Evolutionary conservation across 2,329 filamentous ascomycete genomes (phyloP).

Genomic region (Xylariaceae sp.): DNA sequence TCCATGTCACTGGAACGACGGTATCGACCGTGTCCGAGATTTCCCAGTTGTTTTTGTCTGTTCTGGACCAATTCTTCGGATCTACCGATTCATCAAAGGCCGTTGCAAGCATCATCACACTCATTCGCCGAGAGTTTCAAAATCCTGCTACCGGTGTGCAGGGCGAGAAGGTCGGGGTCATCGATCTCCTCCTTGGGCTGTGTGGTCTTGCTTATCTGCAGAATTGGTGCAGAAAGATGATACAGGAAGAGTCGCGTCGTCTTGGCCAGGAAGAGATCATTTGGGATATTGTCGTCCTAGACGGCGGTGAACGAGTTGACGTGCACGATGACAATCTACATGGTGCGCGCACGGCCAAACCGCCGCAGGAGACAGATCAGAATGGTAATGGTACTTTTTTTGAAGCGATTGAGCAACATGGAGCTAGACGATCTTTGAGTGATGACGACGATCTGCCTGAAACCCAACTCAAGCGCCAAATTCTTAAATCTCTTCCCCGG

Average conservation of each 20-base stretch:
- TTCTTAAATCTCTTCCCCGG: conserved; percentile 55
- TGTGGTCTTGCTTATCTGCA: conserved; percentile 66
- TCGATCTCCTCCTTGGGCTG: conserved; percentile 63
- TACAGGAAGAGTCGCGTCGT: conserved; percentile 52
- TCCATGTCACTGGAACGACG: conserved; percentile 59
- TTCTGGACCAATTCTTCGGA: conserved; percentile 66
- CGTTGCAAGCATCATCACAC: conserved; percentile 66
- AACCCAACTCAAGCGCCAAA: conserved; percentile 54
- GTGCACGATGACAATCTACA: conserved; percentile 46
- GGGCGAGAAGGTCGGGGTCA: conserved; percentile 62
- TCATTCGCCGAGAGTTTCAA: conserved; percentile 66
- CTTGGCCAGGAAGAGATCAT: conserved; percentile 58
- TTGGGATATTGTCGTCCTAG: conserved; percentile 68
- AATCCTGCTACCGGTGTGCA: conserved; percentile 62
- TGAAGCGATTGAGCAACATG: conserved; percentile 42
- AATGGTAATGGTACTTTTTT: conserved; percentile 35
- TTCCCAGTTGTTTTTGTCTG: conserved; percentile 60
- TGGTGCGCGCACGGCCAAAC: conserved; percentile 33
- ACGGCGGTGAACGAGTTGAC: conserved; percentile 61
- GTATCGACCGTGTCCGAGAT: conserved; percentile 58
- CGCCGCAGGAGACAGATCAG: conserved; percentile 27
- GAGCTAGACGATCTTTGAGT: conserved; percentile 25
- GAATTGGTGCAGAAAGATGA: conserved; percentile 54
- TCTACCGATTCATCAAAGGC: conserved; percentile 71
- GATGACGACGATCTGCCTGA: conserved; percentile 50